Conservation (phyloP, 2,329 filamentous ascomycete species). For the Drechslerella dactyloides region DNA sequence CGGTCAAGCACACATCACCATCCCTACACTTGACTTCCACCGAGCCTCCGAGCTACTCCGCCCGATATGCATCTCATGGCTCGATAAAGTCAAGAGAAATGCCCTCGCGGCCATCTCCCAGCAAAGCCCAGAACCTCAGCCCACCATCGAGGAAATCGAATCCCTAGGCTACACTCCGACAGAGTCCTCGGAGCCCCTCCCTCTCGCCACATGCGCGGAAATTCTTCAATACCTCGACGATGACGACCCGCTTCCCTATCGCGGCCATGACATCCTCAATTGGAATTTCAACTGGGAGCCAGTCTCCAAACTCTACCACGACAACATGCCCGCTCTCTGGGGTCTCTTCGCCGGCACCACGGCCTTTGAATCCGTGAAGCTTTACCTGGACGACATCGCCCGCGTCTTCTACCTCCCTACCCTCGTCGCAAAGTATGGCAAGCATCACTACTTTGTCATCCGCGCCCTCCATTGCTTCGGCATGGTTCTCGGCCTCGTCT, state of each 20-base stretch:
- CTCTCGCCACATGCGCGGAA: conserved; percentile 15
- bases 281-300: conserved; percentile 30
- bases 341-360: conserved; percentile 38
- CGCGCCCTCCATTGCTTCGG: conserved; percentile 40
- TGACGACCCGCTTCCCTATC: conserved; percentile 22
- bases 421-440: conserved; percentile 37
- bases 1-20: conserved; percentile 1
- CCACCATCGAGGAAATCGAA: conserved; percentile 34
- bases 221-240: conserved; percentile 24
- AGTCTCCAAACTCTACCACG: conserved; percentile 28
- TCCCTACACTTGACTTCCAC: conserved; percentile 28
- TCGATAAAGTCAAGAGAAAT: conserved; percentile 42
- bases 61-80: conserved; percentile 31
- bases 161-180: conserved; percentile 32
- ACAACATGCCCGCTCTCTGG: conserved; percentile 33
- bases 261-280: conserved; percentile 30
- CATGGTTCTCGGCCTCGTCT: conserved; percentile 35
- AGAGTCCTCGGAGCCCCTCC: conserved; percentile 30
- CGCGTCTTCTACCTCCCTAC: conserved; percentile 41
- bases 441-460: conserved; percentile 27
- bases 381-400: conserved; percentile 44
- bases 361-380: conserved; percentile 36
- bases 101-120: conserved; percentile 17
- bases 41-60: conserved; percentile 27
- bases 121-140: conserved; percentile 22